Base-by-base conservation (phyloP, 192 early-diverging fungal species). In the Umbelopsis isabellina region DNA sequence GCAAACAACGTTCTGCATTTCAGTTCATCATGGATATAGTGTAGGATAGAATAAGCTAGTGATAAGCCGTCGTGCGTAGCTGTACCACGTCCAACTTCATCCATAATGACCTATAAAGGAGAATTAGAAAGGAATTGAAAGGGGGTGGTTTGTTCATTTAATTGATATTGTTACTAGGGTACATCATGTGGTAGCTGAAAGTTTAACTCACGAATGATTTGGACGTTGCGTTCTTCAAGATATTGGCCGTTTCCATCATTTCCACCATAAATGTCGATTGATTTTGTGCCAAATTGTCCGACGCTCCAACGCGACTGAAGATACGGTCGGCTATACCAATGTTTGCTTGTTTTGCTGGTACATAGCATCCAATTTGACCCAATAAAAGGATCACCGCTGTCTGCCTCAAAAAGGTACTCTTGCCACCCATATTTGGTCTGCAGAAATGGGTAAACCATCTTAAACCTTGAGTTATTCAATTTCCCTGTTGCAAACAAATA, bases 381-480 rank as follows among this genome's bases (percentile, higher is more conserved):
- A 98, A 84, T 27, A 97, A 86, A 4, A 73, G 80, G 21, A 93
- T 76, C 4, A 95, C 82, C 1, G 92, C 91, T 37, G 93, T 87
- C 74, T 95, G 94, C 4, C 89, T 84, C 49, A 98, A 66, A 75
- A 93, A 97, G 8, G 94, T 95, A n/a, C 90, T 89, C 76, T 96
- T 95, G 33, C 95, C 95, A 46, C 91, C 91, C 95, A 95, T 96
- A 73, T 98, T 98, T 10, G 95, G 92, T 0, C 55, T 61, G 11
- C 30, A 22, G 27, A 1, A 18, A 12, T 23, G 51, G 21, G 15
- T 35, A 15, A n/a, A 13, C 16, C 11, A 33, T 61, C 16, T 8
- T 4, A 27, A 55, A 11, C 25, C 12, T 61, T 49, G 48, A 30
- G 3, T 37, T 0, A 15, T 16, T 35, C 30, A 8, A 8, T 41